A percentile compares a stretch with the other conserved stretches of the same genome.
phyloP scores from a whole-genome alignment of 2,329 filamentous ascomycete genomes.

The Neurospora sp. region DNA sequence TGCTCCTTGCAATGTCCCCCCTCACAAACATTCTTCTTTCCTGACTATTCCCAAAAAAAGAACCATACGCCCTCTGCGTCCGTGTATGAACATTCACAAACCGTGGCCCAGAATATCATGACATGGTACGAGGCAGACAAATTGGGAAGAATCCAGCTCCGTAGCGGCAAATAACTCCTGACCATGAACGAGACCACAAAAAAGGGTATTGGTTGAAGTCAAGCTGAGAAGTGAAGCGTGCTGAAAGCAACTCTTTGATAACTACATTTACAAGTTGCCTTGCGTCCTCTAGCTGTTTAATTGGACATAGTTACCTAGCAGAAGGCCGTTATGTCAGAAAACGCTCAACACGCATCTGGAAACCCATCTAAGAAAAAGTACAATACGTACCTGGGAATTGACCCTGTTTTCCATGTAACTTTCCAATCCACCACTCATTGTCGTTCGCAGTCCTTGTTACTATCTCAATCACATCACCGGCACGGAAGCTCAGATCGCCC shows the following conservation, averaged over 20 bases:
- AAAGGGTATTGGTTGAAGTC: neutral
- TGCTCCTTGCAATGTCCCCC: neutral
- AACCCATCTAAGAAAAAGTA: neutral
- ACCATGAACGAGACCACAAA: neutral
- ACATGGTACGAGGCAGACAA: neutral
- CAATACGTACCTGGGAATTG: conserved; percentile 79
- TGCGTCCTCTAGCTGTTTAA: conserved; percentile 21
- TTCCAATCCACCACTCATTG: conserved; percentile 96
- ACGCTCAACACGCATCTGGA: neutral
- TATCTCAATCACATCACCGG: conserved; percentile 87
- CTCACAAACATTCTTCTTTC: neutral
- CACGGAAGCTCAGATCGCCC: conserved; percentile 81
- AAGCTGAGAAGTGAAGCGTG: neutral
- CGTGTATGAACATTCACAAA: neutral
- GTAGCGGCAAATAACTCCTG: neutral
- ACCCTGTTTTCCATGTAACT: conserved; percentile 66
- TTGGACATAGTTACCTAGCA: conserved; percentile 36
- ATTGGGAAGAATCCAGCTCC: neutral
- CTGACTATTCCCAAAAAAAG: neutral
- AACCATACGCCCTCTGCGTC: neutral
- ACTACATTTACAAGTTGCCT: neutral
- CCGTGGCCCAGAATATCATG: neutral
- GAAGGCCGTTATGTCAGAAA: neutral
- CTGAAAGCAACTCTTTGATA: neutral
- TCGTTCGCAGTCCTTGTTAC: conserved; percentile 72